These are phyloP conservation scores for Diaporthe sp. DNA, from an alignment of 2,329 filamentous ascomycete species.

Conservation along the genomic window DNA sequence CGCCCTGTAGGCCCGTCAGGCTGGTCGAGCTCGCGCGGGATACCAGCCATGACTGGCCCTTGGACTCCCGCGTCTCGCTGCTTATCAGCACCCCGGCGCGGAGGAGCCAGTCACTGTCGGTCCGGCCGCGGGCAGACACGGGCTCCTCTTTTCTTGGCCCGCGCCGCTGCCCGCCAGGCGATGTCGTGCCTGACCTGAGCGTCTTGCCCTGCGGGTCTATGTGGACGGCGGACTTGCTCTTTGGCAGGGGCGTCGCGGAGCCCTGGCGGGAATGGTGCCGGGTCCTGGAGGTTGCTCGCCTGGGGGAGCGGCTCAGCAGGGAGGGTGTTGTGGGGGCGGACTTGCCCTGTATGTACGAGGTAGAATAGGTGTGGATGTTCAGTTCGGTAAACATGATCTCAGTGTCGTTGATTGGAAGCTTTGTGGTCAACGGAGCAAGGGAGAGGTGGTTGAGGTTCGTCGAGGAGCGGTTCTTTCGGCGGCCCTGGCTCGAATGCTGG, in stretches of 20 bases:
- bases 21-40: conserved; percentile 76
- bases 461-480: conserved; percentile 71
- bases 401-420: conserved; percentile 70
- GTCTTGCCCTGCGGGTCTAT: conserved; percentile 52
- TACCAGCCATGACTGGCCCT: conserved; percentile 79
- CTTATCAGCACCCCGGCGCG: conserved; percentile 74
- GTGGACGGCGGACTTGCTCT: conserved; percentile 75
- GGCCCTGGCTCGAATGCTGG: conserved; percentile 69
- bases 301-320: conserved; percentile 71
- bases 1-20: conserved; percentile 65
- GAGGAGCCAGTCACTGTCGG: conserved; percentile 75
- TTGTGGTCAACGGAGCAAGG: conserved; percentile 75
- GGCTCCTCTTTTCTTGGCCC: conserved; percentile 47
- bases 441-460: conserved; percentile 72
- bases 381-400: conserved; percentile 60
- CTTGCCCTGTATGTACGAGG: conserved; percentile 72
- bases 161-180: conserved; percentile 44
- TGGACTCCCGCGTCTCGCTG: conserved; percentile 74
- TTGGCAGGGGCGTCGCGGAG: conserved; percentile 58
- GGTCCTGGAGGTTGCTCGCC: conserved; percentile 58
- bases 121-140: conserved; percentile 52
- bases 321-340: conserved; percentile 76
- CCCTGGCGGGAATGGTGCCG: conserved; percentile 59
- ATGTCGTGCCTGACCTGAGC: conserved; percentile 39
- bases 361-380: conserved; percentile 48